phyloP scores from a whole-genome alignment of 441 rosid species.

The Viola pubescens region DNA sequence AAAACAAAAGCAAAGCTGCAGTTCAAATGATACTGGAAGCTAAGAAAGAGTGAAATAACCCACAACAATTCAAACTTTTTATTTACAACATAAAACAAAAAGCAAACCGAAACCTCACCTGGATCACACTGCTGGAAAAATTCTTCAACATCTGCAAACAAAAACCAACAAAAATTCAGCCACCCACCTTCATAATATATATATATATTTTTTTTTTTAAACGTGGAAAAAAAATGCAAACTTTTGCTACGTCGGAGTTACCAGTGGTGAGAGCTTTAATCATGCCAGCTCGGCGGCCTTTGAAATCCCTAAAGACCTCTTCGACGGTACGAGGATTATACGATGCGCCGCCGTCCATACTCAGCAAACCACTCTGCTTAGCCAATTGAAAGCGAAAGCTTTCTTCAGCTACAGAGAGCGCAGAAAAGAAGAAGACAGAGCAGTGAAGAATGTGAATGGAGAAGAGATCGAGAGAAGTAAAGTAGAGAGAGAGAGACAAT shows the following conservation, averaged over 20 bases:
- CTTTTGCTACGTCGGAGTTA: constrained; percentile 2
- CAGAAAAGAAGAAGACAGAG: background rate
- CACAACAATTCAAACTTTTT: too few species aligned
- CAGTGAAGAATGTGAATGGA: constrained; percentile 9
- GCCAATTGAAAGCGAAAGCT: background rate
- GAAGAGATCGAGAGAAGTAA: background rate
- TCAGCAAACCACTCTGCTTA: background rate
- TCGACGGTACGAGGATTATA: constrained; percentile 77
- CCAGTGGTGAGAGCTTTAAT: constrained; percentile 69
- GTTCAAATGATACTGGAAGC: too few species aligned
- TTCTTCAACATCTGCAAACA: constrained; percentile 57
- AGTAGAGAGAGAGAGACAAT: constrained; percentile 6
- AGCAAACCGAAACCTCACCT: constrained; percentile 29
- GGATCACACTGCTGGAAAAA: constrained; percentile 80
- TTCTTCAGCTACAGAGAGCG: background rate
- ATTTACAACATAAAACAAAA: background rate
- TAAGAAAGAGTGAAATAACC: too few species aligned
- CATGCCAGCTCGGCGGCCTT: constrained; percentile 66
- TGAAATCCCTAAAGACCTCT: constrained; percentile 67
- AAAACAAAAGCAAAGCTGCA: too few species aligned
- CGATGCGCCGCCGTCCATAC: constrained; percentile 49
- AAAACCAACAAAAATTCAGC: background rate
- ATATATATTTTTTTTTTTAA: constrained; percentile 15
- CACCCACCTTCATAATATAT: background rate
- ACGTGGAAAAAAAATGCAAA: background rate